Evolutionary conservation across 495 filamentous ascomycete species (phyloP).

Genomic region (Aspergillus funiculosus): DNA sequence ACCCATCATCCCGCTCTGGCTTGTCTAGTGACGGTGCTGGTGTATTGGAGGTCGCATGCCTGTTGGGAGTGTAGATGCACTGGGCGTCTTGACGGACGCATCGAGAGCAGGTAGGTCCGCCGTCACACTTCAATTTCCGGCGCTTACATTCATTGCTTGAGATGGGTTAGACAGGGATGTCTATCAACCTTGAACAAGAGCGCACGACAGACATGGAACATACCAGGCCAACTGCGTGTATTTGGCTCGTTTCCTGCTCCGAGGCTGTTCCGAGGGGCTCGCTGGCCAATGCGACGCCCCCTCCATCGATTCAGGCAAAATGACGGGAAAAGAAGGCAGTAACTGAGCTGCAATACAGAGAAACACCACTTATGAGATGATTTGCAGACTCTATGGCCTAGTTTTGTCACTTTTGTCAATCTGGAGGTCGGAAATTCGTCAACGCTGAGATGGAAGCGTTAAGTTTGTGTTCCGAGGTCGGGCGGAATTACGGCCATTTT

Average conservation of each 20-base stretch:
- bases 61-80: slow-evolving; percentile 53
- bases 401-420: background rate
- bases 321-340: background rate
- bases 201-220: background rate
- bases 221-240: slow-evolving; percentile 39
- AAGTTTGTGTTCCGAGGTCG: slow-evolving; percentile 3
- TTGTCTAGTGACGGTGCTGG: slow-evolving; percentile 4
- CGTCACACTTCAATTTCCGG: slow-evolving; percentile 89
- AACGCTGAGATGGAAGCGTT: background rate
- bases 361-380: background rate
- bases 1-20: slow-evolving; percentile 25
- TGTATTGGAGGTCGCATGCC: slow-evolving; percentile 7
- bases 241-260: slow-evolving; percentile 33
- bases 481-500: slow-evolving; percentile 4
- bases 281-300: slow-evolving; percentile 1
- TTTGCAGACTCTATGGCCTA: background rate
- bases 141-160: slow-evolving; percentile 77
- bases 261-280: slow-evolving; percentile 19
- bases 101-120: slow-evolving; percentile 67
- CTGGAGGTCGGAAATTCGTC: background rate
- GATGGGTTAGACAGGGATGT: slow-evolving; percentile 10
- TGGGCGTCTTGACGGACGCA: slow-evolving; percentile 61
- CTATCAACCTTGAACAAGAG: background rate
- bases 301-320: background rate
- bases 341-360: background rate